Conservation (phyloP, 2,329 filamentous ascomycete species). For the Neurospora crassa region DNA sequence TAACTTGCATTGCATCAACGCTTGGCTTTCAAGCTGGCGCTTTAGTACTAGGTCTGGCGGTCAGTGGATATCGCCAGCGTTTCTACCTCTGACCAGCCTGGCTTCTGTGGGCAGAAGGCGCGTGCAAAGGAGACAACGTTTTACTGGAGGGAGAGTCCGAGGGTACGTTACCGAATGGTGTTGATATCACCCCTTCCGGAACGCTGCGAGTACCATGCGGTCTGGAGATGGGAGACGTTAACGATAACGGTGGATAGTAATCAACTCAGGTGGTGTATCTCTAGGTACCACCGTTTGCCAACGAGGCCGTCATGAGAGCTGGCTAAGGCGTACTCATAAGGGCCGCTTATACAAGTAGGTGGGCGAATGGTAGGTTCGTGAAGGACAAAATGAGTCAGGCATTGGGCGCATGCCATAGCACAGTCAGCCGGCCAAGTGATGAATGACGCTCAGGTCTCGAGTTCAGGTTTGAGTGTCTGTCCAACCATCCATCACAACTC, state of each 20-base stretch:
- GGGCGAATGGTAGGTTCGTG: neutral
- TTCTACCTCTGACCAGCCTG: neutral
- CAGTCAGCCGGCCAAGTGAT: neutral
- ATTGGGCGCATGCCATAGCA: neutral
- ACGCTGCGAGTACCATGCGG: neutral
- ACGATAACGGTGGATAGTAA: neutral
- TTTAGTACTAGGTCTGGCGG: neutral
- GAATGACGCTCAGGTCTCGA: neutral
- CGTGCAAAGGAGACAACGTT: neutral
- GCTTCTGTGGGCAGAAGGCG: neutral
- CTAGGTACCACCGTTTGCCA: neutral
- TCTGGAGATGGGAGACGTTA: neutral
- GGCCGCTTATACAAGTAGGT: neutral
- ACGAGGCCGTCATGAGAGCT: neutral
- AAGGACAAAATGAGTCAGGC: neutral
- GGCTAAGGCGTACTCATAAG: neutral
- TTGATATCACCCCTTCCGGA: neutral
- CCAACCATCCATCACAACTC: neutral
- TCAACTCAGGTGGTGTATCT: neutral
- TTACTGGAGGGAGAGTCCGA: neutral
- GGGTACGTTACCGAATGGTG: neutral
- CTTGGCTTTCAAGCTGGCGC: neutral
- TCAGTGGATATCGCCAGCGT: neutral
- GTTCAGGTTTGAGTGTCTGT: neutral
- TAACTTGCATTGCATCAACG: neutral